A percentile compares a stretch with the other conserved stretches of the same genome.
Conservation (phyloP, 148 eudicot species). For the Fagopyrum esculentum region DNA sequence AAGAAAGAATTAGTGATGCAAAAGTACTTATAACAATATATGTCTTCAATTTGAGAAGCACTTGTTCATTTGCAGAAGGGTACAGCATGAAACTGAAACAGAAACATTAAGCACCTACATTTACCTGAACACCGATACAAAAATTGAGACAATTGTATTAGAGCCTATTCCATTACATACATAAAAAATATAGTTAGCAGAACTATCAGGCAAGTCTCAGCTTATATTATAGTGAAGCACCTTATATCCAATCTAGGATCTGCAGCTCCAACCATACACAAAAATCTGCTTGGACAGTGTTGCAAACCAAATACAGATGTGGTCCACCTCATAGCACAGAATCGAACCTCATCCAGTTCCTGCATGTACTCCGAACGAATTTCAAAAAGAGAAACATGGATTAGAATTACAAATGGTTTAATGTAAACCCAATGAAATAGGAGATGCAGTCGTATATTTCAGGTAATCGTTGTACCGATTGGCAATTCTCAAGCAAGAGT, state of each 20-base stretch:
- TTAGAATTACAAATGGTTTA: not conserved
- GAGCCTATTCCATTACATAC: no score
- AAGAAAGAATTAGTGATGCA: not conserved
- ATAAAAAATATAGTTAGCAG: not conserved
- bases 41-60: not conserved
- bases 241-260: constrained; percentile 91
- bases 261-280: constrained; percentile 92
- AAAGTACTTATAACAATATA: not conserved
- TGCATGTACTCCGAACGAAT: constrained; percentile 20
- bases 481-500: constrained; percentile 70
- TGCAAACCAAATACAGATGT: constrained; percentile 72
- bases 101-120: constrained; percentile 2
- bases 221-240: constrained; percentile 24
- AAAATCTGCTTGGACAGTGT: constrained; percentile 88
- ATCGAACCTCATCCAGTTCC: constrained; percentile 95
- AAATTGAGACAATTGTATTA: not conserved
- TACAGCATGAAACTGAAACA: not conserved
- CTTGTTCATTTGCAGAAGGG: constrained; percentile 2
- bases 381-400: not conserved
- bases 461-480: constrained; percentile 48
- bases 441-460: not conserved
- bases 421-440: not conserved
- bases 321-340: constrained; percentile 98
- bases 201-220: not conserved
- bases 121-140: not conserved